Evolutionary conservation across 2,329 filamentous ascomycete species (phyloP).

Genomic region (Ophiocordyceps camponoti-floridani): DNA sequence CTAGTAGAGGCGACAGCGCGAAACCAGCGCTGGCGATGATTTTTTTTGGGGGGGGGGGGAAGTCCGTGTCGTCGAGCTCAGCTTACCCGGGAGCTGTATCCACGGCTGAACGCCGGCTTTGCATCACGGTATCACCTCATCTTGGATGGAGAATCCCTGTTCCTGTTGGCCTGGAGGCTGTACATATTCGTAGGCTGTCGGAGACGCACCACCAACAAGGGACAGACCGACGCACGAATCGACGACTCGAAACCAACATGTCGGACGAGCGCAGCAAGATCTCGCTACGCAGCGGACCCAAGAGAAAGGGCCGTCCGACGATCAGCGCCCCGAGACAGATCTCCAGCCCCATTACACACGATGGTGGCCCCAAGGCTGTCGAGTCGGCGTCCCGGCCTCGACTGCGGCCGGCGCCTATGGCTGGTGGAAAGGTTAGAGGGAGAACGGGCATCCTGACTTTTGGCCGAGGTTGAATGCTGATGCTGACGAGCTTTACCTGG

Average conservation of each 20-base stretch:
- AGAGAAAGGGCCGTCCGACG: conserved; percentile 40
- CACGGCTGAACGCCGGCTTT: neutral
- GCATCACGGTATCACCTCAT: neutral
- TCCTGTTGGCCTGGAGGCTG: too few relatives aligned
- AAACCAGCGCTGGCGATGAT: too few relatives aligned
- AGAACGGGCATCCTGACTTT: neutral
- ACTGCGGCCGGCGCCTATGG: conserved; percentile 28
- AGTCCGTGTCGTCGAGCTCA: neutral
- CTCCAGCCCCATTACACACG: conserved; percentile 38
- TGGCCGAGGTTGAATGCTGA: neutral
- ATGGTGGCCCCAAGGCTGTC: conserved; percentile 18
- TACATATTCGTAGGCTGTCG: too few relatives aligned
- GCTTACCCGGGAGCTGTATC: neutral
- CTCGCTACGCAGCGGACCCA: conserved; percentile 42
- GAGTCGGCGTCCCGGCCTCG: conserved; percentile 19
- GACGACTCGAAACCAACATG: conserved; percentile 21
- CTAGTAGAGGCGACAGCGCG: neutral
- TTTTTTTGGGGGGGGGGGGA: neutral
- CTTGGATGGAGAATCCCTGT: neutral
- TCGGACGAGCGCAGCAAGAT: conserved; percentile 44
- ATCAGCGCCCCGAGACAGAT: conserved; percentile 48
- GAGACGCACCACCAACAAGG: too few relatives aligned
- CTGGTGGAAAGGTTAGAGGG: conserved; percentile 33
- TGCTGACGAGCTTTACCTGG: conserved; percentile 4
- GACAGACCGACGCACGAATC: neutral